A percentile compares a stretch with the other conserved stretches of the same genome.
phyloP scores from a whole-genome alignment of 192 early-diverging fungal genomes.

The Phlyctochytrium arcticum region DNA sequence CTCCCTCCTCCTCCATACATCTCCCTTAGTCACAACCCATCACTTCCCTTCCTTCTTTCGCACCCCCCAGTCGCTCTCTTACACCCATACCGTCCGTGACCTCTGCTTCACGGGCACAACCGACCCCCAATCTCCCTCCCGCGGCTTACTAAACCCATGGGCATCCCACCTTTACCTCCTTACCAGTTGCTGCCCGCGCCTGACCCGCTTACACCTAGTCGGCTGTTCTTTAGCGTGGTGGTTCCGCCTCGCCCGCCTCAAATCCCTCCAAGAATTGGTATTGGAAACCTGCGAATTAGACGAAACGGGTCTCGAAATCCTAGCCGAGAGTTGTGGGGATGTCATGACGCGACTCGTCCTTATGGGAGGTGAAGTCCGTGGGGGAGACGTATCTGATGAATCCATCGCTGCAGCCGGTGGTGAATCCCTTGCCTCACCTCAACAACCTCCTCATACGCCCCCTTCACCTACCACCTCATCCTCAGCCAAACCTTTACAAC shows the following conservation, averaged over 20 bases:
- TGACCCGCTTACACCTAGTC: conserved; percentile 6
- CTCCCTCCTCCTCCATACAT: conserved; percentile 14
- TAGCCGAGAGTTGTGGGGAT: conserved; percentile 22
- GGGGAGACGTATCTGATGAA: neutral
- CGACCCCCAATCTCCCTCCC: conserved; percentile 1
- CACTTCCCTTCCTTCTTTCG: conserved; percentile 19
- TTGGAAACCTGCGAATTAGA: conserved; percentile 38
- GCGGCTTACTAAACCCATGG: conserved; percentile 23
- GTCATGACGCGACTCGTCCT: neutral
- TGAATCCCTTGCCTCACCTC: too few species aligned
- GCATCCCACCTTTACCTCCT: conserved; percentile 27
- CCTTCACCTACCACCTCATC: too few species aligned
- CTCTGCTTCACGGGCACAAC: conserved; percentile 7
- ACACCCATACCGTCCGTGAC: conserved; percentile 19
- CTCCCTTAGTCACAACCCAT: conserved; percentile 9
- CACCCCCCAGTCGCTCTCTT: conserved; percentile 3
- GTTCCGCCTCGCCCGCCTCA: conserved; percentile 33
- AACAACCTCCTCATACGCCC: too few species aligned
- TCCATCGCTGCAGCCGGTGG: neutral
- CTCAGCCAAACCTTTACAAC: neutral
- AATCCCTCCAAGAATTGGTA: conserved; percentile 14
- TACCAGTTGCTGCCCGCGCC: conserved; percentile 14
- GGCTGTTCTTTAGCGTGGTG: conserved; percentile 40
- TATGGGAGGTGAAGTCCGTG: conserved; percentile 21
- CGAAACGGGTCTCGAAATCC: conserved; percentile 34